These are phyloP conservation scores for Leccinum arenicola DNA, from an alignment of 768 basidiomycete genomes.

Conservation along the genomic window DNA sequence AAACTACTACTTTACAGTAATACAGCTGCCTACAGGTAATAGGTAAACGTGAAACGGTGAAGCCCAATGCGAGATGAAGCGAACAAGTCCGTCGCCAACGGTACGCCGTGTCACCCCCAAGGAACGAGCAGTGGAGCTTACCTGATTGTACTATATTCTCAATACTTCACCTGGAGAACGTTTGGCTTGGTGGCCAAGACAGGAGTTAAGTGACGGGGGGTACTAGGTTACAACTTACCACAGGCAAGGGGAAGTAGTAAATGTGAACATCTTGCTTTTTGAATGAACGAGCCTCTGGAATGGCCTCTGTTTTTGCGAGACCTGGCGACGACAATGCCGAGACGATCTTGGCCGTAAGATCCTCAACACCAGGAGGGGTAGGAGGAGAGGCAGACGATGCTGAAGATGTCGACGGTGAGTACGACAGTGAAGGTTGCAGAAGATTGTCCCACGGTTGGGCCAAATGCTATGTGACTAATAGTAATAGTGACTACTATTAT, in stretches of 20 bases:
- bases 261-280: slow-evolving; percentile 42
- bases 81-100: too few relatives aligned
- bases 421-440: slow-evolving; percentile 33
- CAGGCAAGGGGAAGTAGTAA: slow-evolving; percentile 51
- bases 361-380: slow-evolving; percentile 51
- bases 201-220: slow-evolving; percentile 6
- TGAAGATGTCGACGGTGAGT: slow-evolving; percentile 51
- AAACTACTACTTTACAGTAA: too few relatives aligned
- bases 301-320: too few relatives aligned
- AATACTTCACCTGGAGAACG: slow-evolving; percentile 23
- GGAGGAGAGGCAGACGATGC: slow-evolving; percentile 58
- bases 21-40: too few relatives aligned
- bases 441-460: too few relatives aligned
- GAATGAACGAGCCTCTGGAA: slow-evolving; percentile 20
- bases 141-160: too few relatives aligned
- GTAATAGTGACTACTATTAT: too few relatives aligned
- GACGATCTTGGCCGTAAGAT: slow-evolving; percentile 46
- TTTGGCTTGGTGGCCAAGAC: slow-evolving; percentile 20
- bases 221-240: slow-evolving; percentile 60
- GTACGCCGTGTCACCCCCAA: too few relatives aligned
- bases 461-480: too few relatives aligned
- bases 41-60: too few relatives aligned
- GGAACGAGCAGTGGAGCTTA: too few relatives aligned
- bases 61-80: too few relatives aligned
- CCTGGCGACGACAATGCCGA: slow-evolving; percentile 38